Evolutionary conservation across 2,329 filamentous ascomycete species (phyloP).

Genomic region (Lachnum nothofagi): DNA sequence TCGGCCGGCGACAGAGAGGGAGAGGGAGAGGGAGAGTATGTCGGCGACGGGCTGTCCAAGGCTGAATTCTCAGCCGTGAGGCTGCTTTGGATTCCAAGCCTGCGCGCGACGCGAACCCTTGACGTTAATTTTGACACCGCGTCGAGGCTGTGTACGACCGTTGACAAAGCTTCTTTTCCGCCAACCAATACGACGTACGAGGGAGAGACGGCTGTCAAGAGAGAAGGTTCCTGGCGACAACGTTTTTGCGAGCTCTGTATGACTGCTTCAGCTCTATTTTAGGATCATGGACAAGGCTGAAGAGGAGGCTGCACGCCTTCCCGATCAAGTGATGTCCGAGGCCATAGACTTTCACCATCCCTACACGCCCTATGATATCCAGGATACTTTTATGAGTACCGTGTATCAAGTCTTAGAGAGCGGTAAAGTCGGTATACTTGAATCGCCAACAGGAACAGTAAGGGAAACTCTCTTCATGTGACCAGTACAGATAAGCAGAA

Average conservation of each 20-base stretch:
- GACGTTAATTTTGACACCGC: no score
- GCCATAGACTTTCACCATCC: conserved; percentile 59
- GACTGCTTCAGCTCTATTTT: no score
- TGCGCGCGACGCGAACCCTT: no score
- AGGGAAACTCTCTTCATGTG: conserved; percentile 13
- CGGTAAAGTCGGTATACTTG: conserved; percentile 65
- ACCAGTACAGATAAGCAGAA: background rate
- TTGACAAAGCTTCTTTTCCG: no score
- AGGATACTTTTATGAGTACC: conserved; percentile 64
- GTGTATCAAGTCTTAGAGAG: conserved; percentile 63
- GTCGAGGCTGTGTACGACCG: no score
- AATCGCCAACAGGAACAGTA: conserved; percentile 62
- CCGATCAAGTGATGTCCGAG: background rate
- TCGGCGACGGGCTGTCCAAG: background rate
- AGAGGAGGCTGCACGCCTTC: background rate
- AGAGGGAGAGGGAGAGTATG: no score
- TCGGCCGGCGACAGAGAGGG: no score
- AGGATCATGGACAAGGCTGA: background rate
- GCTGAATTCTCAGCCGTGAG: background rate
- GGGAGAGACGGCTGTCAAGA: background rate
- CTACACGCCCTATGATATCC: conserved; percentile 65
- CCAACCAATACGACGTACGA: no score
- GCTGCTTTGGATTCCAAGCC: background rate
- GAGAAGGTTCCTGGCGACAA: no score
- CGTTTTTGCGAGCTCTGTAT: no score